Conservation (phyloP, 305 asterid species). For the Ruellia speciosa region DNA sequence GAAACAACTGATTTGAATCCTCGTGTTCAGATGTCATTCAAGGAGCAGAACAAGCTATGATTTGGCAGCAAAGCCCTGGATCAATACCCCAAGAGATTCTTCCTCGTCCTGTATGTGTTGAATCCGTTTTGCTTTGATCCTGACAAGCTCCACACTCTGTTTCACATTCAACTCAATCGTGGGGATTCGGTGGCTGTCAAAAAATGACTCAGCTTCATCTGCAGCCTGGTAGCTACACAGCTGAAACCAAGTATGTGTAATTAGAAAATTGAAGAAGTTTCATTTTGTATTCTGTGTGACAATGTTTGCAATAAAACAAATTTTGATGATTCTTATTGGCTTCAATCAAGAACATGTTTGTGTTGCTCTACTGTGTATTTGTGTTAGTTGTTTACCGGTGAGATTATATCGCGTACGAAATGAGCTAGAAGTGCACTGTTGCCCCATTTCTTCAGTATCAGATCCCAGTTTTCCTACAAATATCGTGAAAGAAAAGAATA, state of each 20-base stretch:
- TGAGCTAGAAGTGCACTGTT: constrained; percentile 22
- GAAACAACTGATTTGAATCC: not conserved
- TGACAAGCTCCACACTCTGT: constrained; percentile 29
- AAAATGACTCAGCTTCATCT: constrained; percentile 29
- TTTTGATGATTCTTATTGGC: not conserved
- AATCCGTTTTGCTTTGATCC: constrained; percentile 36
- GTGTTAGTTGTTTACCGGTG: constrained; percentile 24
- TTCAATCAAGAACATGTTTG: not conserved
- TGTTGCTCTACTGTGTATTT: too few species aligned
- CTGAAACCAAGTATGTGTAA: constrained; percentile 8
- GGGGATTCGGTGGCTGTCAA: constrained; percentile 19
- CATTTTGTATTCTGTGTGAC: too few species aligned
- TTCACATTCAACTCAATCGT: constrained; percentile 23
- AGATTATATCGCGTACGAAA: constrained; percentile 26
- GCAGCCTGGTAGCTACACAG: constrained; percentile 31
- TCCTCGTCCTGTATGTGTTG: constrained; percentile 25
- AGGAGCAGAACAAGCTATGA: too few species aligned
- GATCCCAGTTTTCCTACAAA: constrained; percentile 34
- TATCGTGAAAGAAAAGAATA: not conserved
- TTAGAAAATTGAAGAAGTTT: too few species aligned
- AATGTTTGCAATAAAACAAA: not conserved
- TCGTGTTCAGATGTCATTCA: not conserved
- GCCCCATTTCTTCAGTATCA: constrained; percentile 31
- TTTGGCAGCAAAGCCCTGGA: constrained; percentile 17
- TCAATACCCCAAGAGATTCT: constrained; percentile 15